These are phyloP conservation scores for Sanghuangporus sanghuang DNA, from an alignment of 1,284 basidiomycete species.

Conservation along the genomic window DNA sequence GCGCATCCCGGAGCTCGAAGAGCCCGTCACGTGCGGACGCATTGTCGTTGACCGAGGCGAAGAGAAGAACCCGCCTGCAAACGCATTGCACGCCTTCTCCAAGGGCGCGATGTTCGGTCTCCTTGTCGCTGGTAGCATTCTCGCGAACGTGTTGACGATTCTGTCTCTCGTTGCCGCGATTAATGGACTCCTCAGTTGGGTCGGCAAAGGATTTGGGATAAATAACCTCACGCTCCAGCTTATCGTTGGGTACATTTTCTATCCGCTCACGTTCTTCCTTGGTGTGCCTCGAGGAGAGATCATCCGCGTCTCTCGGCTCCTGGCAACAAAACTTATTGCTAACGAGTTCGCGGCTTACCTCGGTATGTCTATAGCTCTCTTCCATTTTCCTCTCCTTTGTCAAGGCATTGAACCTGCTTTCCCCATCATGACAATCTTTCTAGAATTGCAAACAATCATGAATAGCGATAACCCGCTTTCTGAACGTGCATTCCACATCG, in stretches of 20 bases:
- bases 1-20: conserved; percentile 77
- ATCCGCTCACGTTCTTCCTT: conserved; percentile 83
- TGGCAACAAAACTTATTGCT: conserved; percentile 84
- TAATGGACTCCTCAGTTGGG: conserved; percentile 86
- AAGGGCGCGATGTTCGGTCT: conserved; percentile 85
- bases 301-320: conserved; percentile 68
- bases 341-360: conserved; percentile 85
- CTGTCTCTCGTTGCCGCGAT: conserved; percentile 75
- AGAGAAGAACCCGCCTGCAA: conserved; percentile 53
- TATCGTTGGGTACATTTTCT: conserved; percentile 82
- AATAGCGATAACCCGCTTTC: conserved; percentile 50
- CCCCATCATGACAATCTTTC: not conserved
- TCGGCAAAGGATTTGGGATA: conserved; percentile 84
- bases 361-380: conserved; percentile 26
- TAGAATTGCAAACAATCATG: conserved; percentile 51
- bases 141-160: conserved; percentile 77
- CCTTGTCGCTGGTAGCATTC: conserved; percentile 78
- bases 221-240: conserved; percentile 79
- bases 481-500: conserved; percentile 71
- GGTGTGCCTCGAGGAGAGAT: conserved; percentile 73
- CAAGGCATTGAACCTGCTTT: not conserved
- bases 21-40: conserved; percentile 79
- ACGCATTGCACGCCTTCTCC: conserved; percentile 85
- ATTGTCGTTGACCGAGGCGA: conserved; percentile 76
- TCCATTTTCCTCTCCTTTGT: not conserved